Base-by-base conservation (phyloP, 257 asterid genomes). In the Eustoma russellianum region DNA sequence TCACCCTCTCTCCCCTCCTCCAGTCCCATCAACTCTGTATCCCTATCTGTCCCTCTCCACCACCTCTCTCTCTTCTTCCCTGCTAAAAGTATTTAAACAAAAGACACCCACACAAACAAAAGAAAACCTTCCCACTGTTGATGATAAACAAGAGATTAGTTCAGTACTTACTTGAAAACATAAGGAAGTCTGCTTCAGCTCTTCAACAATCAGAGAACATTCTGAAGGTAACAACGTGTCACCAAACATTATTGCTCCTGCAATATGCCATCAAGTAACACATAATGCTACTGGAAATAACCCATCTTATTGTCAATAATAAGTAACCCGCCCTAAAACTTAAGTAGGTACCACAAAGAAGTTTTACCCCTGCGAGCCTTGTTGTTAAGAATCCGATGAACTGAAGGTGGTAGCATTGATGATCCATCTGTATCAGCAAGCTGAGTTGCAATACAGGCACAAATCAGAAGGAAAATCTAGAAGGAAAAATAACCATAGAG, bases 181-280 rank as follows among this genome's bases (percentile, higher is more conserved):
- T 41, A 83, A 73, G 47, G 96, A 83, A 57, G 95, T 86, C 67
- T 68, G 82, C 68, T 80, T 80, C 82, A 90, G 78, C 80, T 90
- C 98, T 64, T 90, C 89, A 17, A 90, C 95, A 51, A 90, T 71
- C 60, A 90, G 91, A 54, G 95, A 83, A 71, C 98, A 90, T 68
- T 90, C 98, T 34, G 96, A 86, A 60, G 82, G 87, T 69, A 90
- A 77, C 77, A 90, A 66, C 16, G 87, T 55, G 69, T 90, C 98
- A 50, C 98, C 98, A 67, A 90, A 90, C 98, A 90, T 90, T 47
- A 90, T 90, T 18, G 98, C 98, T 62, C 98, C 98, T 90, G 61
- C 60, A 55, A 53, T 28, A 46, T 18, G 44, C 44, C 28, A 41
- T 35, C 41, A 41, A 52, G 1, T 13, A 48, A 46, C 33, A 46